A percentile compares a stretch with the other conserved stretches of the same genome.
Conservation (phyloP, 441 rosid genomes). For the Pelargonium fulgidum region DNA sequence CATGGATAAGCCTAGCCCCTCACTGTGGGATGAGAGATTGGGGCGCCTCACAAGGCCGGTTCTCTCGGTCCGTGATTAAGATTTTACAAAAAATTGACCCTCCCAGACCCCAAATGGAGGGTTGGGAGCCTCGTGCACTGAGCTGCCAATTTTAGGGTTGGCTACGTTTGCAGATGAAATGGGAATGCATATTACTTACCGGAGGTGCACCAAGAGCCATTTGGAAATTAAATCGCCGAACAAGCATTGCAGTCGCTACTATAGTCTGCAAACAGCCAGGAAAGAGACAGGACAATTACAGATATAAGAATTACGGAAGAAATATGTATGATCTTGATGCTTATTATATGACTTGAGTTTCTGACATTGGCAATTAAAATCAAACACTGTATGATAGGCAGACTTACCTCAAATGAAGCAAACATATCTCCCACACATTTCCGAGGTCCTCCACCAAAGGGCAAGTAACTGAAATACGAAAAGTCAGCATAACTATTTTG, state of each 20-base stretch:
- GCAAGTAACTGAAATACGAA: conserved; percentile 68
- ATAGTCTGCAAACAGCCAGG: conserved; percentile 44
- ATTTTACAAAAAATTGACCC: too few species aligned
- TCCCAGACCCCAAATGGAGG: too few species aligned
- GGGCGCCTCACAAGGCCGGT: too few species aligned
- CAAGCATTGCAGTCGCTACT: conserved; percentile 89
- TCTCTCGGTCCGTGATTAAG: too few species aligned
- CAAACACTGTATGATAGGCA: background rate
- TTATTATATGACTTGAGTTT: background rate
- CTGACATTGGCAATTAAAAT: background rate
- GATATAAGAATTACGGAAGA: background rate
- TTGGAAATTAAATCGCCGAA: conserved; percentile 70
- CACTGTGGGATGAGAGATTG: too few species aligned
- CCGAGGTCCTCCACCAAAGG: conserved; percentile 96
- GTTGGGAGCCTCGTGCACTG: too few species aligned
- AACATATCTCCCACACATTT: conserved; percentile 98
- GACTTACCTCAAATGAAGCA: conserved; percentile 77
- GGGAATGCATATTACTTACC: conserved; percentile 32
- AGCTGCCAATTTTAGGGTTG: background rate
- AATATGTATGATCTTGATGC: background rate
- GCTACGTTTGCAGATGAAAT: conserved; percentile 2
- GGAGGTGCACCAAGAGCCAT: conserved; percentile 84
- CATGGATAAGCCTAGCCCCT: too few species aligned
- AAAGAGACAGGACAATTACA: background rate
- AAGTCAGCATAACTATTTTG: conserved; percentile 8